Evolutionary conservation across 768 basidiomycete genomes (phyloP).

Genomic region (Sutorius australiensis): DNA sequence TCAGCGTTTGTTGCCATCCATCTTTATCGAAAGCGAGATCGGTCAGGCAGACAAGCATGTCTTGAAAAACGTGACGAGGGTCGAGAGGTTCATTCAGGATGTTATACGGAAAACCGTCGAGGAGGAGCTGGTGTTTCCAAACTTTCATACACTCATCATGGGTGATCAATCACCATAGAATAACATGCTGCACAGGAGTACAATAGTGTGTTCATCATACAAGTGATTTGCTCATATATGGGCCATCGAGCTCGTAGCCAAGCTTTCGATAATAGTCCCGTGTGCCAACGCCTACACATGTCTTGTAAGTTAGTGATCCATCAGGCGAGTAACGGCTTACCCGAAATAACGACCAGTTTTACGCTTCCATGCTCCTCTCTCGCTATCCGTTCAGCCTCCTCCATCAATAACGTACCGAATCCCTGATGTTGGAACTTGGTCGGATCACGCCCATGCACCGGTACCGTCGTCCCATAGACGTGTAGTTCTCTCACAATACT

Average conservation of each 20-base stretch:
- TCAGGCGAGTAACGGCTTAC: constrained; percentile 38
- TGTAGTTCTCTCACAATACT: constrained; percentile 95
- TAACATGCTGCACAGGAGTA: background rate
- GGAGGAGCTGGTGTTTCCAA: constrained; percentile 94
- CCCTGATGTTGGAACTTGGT: constrained; percentile 98
- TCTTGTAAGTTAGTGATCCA: background rate
- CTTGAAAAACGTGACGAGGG: constrained; percentile 89
- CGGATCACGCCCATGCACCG: constrained; percentile 94
- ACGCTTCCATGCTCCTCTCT: constrained; percentile 94
- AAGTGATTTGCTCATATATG: constrained; percentile 93
- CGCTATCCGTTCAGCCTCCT: constrained; percentile 98
- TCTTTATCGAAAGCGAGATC: constrained; percentile 94
- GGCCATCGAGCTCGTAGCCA: constrained; percentile 92
- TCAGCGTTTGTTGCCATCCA: constrained; percentile 77
- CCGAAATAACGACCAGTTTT: constrained; percentile 96
- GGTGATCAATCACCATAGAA: constrained; percentile 32
- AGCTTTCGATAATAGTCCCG: constrained; percentile 94
- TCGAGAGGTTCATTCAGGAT: constrained; percentile 94
- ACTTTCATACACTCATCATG: constrained; percentile 80
- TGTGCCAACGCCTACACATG: constrained; percentile 78
- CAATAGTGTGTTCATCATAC: constrained; percentile 30
- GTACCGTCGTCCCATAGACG: constrained; percentile 97
- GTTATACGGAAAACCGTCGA: constrained; percentile 93
- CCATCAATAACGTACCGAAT: constrained; percentile 96
- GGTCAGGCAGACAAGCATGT: constrained; percentile 96